Percentiles rank a stretch among this genome's conserved stretches.
Evolutionary conservation across 495 filamentous ascomycete genomes (phyloP).

Genomic region (Bathelium albidoporum): DNA sequence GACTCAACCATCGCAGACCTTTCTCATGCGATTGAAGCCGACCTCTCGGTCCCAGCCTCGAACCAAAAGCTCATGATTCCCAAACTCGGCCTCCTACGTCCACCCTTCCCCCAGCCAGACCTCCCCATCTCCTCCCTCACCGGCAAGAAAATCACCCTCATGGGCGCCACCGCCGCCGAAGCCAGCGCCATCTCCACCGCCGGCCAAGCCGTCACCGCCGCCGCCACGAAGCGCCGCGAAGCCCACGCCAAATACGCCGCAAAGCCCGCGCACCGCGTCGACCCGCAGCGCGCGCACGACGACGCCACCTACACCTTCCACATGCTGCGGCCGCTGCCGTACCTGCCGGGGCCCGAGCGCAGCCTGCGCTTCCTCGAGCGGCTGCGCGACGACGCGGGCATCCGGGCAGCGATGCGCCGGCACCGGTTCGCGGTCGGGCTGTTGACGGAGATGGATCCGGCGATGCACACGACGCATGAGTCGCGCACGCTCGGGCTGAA

Average conservation of each 20-base stretch:
- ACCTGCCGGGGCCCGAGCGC: conserved; percentile 64
- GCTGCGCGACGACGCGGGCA: conserved; percentile 73
- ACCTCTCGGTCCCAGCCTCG: conserved; percentile 50
- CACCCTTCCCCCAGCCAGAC: conserved; percentile 48
- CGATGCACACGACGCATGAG: conserved; percentile 68
- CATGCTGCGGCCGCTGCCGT: conserved; percentile 59
- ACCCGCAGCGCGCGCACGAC: conserved; percentile 41
- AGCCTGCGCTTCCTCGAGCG: conserved; percentile 65
- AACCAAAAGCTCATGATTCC: conserved; percentile 71
- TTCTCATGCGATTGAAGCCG: conserved; percentile 39
- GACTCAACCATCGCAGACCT: conserved; percentile 54
- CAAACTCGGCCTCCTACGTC: conserved; percentile 56
- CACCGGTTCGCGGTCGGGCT: conserved; percentile 81
- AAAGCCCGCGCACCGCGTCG: conserved; percentile 25
- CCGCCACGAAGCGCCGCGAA: conserved; percentile 33
- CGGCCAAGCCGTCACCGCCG: conserved; percentile 33
- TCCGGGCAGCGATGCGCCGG: conserved; percentile 66
- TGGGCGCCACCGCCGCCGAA: conserved; percentile 48
- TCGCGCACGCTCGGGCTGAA: conserved; percentile 80
- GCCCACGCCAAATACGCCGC: conserved; percentile 28
- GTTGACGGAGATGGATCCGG: conserved; percentile 90
- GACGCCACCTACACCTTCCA: conserved; percentile 70
- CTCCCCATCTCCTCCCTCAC: conserved; percentile 42
- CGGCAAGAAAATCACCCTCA: conserved; percentile 49
- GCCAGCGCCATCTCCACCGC: conserved; percentile 40